Base-by-base conservation (phyloP, 2,329 filamentous ascomycete species). In the Laburnicola sp. region DNA sequence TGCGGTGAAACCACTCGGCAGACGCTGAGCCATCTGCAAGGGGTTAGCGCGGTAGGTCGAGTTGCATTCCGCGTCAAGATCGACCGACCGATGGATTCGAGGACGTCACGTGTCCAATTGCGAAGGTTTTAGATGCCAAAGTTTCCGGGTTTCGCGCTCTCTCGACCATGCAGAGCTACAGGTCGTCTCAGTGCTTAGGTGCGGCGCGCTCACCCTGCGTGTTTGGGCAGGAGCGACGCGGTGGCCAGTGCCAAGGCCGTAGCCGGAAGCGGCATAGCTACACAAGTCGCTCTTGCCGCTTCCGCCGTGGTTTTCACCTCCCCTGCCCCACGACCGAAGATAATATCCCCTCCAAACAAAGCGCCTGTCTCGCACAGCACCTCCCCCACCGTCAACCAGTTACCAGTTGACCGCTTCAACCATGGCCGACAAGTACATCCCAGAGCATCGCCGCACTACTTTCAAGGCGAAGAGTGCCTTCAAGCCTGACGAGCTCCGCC, bases 381-480 rank as follows among this genome's bases (percentile, higher is more conserved):
- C 41, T 28, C 52, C 36, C 38, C 45, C 55, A 48, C 45, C 51
- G 53, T 34, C 41, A 36, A 54, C 44, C 61, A 52, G 61, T 36
- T n/a, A 37, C 51, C 53, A 26, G 37, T 52, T 52, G 47, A 58
- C 56, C 59, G 60, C 63, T 71, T 62, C 60, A 68, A 86, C 68
- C 79, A 99, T 99, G 94, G 89, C 94, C 76, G 94, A 99, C 77
- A 90, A 94, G 72, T 99, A 97, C 82, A 99, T 99, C 72, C 94
- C 94, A 76, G 94, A 99, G 82, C 94, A 99, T 82, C 91, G 94
- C 76, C 92, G 94, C 74, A 97, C 91, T 63, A 92, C 96, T 81
- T 99, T 96, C 87, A 99, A 99, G 88, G 94, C 94, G 49, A 97
- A 97, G 85, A 93, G 90, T 78, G 91, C 91, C 71, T 97, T 99